Evolutionary conservation across 2,329 filamentous ascomycete species (phyloP).

Genomic region (Neofusicoccum cordaticola): DNA sequence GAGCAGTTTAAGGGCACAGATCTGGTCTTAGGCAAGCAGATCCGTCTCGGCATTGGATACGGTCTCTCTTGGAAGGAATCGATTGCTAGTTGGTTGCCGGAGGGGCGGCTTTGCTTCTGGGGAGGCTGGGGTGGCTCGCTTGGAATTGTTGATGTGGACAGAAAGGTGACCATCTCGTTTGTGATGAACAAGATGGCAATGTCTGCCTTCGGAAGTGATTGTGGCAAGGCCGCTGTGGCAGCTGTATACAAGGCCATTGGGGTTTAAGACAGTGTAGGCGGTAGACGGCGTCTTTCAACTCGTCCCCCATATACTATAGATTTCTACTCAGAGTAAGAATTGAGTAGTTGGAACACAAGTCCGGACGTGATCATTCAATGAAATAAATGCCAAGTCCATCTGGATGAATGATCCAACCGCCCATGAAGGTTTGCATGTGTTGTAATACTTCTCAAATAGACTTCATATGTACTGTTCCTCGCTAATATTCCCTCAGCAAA

Average conservation of each 20-base stretch:
- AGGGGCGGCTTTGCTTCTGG: conserved; percentile 19
- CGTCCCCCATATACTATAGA: too few relatives aligned
- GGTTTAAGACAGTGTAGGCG: not conserved
- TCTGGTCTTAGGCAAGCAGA: not conserved
- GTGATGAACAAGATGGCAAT: conserved; percentile 23
- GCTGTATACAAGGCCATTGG: not conserved
- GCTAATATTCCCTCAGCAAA: too few relatives aligned
- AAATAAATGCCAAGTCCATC: too few relatives aligned
- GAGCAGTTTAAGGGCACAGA: not conserved
- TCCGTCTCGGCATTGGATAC: not conserved
- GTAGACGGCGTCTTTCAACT: too few relatives aligned
- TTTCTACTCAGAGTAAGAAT: too few relatives aligned
- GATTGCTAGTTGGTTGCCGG: not conserved
- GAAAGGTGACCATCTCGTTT: conserved; percentile 22
- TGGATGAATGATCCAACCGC: too few relatives aligned
- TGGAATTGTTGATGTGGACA: conserved; percentile 21
- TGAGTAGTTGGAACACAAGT: too few relatives aligned
- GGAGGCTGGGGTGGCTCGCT: conserved; percentile 24
- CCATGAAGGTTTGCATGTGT: too few relatives aligned
- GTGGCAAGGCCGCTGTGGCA: not conserved
- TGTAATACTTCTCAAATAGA: too few relatives aligned
- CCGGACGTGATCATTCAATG: too few relatives aligned
- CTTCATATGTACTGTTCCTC: too few relatives aligned
- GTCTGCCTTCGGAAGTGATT: not conserved
- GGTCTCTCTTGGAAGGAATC: not conserved